phyloP scores from a whole-genome alignment of 768 basidiomycete species.

The Hebeloma cylindrosporum region DNA sequence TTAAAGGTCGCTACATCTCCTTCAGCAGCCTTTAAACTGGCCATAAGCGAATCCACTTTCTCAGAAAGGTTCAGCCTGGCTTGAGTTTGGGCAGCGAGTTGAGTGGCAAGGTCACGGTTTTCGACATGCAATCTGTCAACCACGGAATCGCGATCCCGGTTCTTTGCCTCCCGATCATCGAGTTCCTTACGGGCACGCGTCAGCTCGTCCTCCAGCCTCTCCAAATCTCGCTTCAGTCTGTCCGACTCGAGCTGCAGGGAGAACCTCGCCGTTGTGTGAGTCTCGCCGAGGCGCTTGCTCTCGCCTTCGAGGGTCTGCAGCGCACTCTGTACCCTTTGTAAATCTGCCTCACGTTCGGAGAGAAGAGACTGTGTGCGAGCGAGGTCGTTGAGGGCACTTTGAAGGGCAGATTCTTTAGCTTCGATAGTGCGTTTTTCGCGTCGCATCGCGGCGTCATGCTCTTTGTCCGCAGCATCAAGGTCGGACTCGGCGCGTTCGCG shows the following conservation, averaged over 20 bases:
- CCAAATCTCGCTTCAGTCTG: constrained; percentile 79
- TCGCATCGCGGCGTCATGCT: constrained; percentile 61
- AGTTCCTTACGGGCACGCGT: constrained; percentile 68
- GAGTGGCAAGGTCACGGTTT: constrained; percentile 75
- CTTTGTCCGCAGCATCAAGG: constrained; percentile 55
- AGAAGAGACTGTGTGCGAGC: constrained; percentile 64
- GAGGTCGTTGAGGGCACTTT: constrained; percentile 62
- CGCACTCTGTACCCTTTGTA: constrained; percentile 68
- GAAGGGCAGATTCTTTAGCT: constrained; percentile 67
- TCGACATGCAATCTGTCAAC: constrained; percentile 78
- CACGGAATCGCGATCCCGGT: constrained; percentile 67
- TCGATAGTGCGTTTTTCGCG: constrained; percentile 64
- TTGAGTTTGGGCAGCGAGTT: constrained; percentile 84
- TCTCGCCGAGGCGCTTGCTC: constrained; percentile 78
- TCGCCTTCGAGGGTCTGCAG: constrained; percentile 74
- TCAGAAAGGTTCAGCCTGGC: constrained; percentile 83
- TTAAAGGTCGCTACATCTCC: constrained; percentile 61
- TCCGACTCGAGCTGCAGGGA: constrained; percentile 90
- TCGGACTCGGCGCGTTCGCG: constrained; percentile 55
- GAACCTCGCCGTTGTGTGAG: constrained; percentile 78
- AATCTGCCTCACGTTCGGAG: constrained; percentile 71
- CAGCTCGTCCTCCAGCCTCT: constrained; percentile 78
- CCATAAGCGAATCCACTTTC: constrained; percentile 77
- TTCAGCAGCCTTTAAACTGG: constrained; percentile 64
- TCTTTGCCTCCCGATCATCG: constrained; percentile 60